A percentile compares a stretch with the other conserved stretches of the same genome.
phyloP scores from a whole-genome alignment of 2,329 filamentous ascomycete species.

The Blastomyces parvus region DNA sequence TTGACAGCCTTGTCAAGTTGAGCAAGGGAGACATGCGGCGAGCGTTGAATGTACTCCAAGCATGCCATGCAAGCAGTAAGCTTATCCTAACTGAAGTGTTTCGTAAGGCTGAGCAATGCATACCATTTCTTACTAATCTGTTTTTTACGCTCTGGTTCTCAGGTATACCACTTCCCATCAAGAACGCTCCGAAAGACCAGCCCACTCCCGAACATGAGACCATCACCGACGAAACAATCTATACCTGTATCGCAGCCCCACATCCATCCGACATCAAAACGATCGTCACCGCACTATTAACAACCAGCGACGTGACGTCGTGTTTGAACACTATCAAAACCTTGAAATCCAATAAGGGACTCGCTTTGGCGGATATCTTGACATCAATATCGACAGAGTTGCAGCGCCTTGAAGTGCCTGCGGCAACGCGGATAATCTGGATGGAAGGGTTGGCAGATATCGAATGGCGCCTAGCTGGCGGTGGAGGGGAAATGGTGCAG shows the following conservation, averaged over 20 bases:
- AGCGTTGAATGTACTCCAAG: constrained; percentile 89
- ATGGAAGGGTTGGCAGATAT: constrained; percentile 84
- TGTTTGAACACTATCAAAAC: constrained; percentile 82
- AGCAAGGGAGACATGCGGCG: constrained; percentile 95
- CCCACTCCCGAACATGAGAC: constrained; percentile 60
- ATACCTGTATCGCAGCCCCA: constrained; percentile 93
- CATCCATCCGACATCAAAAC: constrained; percentile 79
- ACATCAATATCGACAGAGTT: constrained; percentile 78
- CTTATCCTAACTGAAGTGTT: constrained; percentile 9
- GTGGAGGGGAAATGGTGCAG: constrained; percentile 78
- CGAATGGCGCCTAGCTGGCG: constrained; percentile 81
- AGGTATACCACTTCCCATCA: constrained; percentile 59
- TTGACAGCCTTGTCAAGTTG: constrained; percentile 71
- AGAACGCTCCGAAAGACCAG: constrained; percentile 49
- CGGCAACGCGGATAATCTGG: constrained; percentile 85
- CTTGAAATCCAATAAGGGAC: constrained; percentile 72
- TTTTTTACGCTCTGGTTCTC: not conserved
- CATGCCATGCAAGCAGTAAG: constrained; percentile 86
- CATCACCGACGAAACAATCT: constrained; percentile 86
- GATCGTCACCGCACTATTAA: constrained; percentile 74
- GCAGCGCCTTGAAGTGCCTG: constrained; percentile 68
- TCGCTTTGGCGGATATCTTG: constrained; percentile 89
- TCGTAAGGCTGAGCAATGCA: no score
- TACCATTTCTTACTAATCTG: constrained; percentile 12
- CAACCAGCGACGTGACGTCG: constrained; percentile 76